Evolutionary conservation across 257 asterid genomes (phyloP).

Genomic region (Plectranthus barbatus): DNA sequence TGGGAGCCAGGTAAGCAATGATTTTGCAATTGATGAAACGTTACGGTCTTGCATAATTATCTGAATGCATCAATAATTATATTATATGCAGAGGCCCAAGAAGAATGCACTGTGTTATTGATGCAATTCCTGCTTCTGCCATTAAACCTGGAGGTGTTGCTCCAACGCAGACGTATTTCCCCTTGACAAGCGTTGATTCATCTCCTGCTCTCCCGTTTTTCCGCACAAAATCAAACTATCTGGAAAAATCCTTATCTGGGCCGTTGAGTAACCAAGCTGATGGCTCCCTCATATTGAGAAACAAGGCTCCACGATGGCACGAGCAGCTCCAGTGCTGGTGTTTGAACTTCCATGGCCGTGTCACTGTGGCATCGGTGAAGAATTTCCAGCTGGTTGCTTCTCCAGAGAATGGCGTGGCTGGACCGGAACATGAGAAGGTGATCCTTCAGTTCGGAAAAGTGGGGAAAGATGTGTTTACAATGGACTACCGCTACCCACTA

Average conservation of each 20-base stretch:
- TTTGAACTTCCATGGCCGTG: conserved; percentile 87
- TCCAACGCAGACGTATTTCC: conserved; percentile 52
- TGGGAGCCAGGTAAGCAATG: conserved; percentile 84
- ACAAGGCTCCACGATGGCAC: conserved; percentile 93
- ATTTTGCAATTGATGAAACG: too few species aligned
- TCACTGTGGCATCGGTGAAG: conserved; percentile 85
- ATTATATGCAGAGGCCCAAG: conserved; percentile 94
- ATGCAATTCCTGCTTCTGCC: conserved; percentile 60
- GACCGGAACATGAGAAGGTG: conserved; percentile 69
- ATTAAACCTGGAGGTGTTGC: conserved; percentile 68
- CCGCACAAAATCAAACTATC: conserved; percentile 45
- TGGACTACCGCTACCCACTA: conserved; percentile 79
- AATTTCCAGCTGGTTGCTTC: conserved; percentile 94
- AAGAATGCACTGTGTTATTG: conserved; percentile 72
- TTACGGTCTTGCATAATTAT: too few species aligned
- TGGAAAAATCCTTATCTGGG: conserved; percentile 35
- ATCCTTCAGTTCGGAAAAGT: conserved; percentile 94
- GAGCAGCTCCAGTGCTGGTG: conserved; percentile 99
- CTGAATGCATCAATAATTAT: too few species aligned
- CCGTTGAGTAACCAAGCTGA: conserved; percentile 26
- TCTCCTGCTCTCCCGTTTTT: conserved; percentile 42
- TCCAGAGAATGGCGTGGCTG: too few species aligned
- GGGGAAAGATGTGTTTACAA: conserved; percentile 83
- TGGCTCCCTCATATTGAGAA: conserved; percentile 52
- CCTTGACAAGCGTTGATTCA: conserved; percentile 33